These are phyloP conservation scores for Phytophthora podocarpi DNA, from an alignment of 352 stramenopile genomes.

Conservation along the genomic window DNA sequence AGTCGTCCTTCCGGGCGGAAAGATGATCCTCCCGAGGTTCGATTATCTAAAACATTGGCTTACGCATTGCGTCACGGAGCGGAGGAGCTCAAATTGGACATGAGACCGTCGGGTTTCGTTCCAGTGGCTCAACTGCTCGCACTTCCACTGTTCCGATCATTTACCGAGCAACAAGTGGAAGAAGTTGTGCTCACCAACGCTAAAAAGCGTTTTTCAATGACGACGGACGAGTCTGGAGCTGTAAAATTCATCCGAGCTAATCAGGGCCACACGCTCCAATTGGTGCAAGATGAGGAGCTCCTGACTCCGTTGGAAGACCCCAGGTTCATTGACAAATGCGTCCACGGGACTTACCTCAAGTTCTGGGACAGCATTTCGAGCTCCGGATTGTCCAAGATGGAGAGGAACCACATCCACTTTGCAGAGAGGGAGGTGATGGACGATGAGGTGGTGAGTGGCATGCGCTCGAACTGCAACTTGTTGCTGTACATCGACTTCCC, in stretches of 20 bases:
- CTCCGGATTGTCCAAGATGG: constrained; percentile 75
- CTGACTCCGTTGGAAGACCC: constrained; percentile 65
- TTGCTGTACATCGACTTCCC: constrained; percentile 77
- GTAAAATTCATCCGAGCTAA: constrained; percentile 80
- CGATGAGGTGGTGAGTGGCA: constrained; percentile 79
- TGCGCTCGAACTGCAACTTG: constrained; percentile 72
- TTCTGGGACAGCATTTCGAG: constrained; percentile 72
- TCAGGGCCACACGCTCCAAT: constrained; percentile 74
- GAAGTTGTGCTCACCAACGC: constrained; percentile 65
- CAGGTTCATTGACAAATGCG: constrained; percentile 49
- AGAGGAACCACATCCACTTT: constrained; percentile 89
- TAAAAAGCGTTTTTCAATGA: constrained; percentile 82
- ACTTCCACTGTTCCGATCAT: constrained; percentile 56
- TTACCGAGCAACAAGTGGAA: constrained; percentile 64
- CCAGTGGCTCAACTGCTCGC: constrained; percentile 52
- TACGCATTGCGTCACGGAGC: constrained; percentile 82
- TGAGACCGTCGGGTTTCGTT: constrained; percentile 76
- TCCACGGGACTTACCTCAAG: constrained; percentile 80
- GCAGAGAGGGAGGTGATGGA: constrained; percentile 50
- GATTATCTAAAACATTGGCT: constrained; percentile 76
- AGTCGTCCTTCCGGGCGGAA: constrained; percentile 33
- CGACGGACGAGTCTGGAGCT: constrained; percentile 43
- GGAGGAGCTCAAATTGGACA: constrained; percentile 65
- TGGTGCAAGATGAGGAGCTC: constrained; percentile 76
- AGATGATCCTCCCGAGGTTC: constrained; percentile 60